Conservation (phyloP, 129 eudicot genomes). For the Centella asiatica region DNA sequence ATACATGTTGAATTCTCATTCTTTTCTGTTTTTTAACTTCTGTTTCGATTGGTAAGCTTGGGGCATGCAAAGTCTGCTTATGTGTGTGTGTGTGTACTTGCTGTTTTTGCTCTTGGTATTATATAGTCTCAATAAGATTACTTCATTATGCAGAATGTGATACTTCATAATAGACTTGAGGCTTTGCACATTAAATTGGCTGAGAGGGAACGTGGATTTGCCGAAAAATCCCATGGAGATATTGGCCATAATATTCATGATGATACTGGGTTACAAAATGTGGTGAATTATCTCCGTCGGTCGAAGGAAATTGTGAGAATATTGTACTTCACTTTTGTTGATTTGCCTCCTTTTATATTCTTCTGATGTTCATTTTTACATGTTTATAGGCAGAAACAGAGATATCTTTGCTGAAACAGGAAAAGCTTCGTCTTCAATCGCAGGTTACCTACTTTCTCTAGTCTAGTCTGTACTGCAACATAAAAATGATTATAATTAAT, state of each 20-base stretch:
- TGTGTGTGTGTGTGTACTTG: not conserved
- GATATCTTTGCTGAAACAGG: slow-evolving; percentile 81
- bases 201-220: slow-evolving; percentile 44
- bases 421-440: slow-evolving; percentile 77
- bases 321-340: not conserved
- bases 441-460: slow-evolving; percentile 23
- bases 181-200: slow-evolving; percentile 82
- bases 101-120: not conserved
- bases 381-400: slow-evolving; percentile 60
- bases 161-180: slow-evolving; percentile 68
- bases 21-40: not conserved
- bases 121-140: not conserved
- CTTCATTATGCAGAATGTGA: slow-evolving; percentile 37
- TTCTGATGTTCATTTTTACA: not conserved
- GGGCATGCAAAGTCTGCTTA: not conserved
- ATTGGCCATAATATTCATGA: slow-evolving; percentile 18
- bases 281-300: slow-evolving; percentile 83
- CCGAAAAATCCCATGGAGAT: slow-evolving; percentile 30
- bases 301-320: slow-evolving; percentile 71
- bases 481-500: no score
- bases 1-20: no score
- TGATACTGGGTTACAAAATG: slow-evolving; percentile 75
- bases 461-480: not conserved
- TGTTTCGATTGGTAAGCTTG: not conserved
- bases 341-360: not conserved